Base-by-base conservation (phyloP, 208 protist species). In the Trypanosoma cruzi region DNA sequence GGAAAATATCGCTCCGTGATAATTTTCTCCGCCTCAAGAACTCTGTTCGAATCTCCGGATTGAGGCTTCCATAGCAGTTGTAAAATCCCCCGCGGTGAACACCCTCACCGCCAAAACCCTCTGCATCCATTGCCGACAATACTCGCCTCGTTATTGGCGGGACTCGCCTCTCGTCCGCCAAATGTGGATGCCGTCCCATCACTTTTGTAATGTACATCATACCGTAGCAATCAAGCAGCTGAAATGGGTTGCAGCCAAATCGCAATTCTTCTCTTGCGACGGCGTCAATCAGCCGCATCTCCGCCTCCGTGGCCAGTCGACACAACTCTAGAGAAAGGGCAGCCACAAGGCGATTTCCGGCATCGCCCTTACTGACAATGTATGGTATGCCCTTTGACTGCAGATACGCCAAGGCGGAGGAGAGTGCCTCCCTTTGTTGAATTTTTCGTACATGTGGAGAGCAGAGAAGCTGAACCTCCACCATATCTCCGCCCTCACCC, bases 181-280 rank as follows among this genome's bases (percentile, higher is more conserved):
- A 50, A 46, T 72, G 64, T 20, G 37, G 22, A 52, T 74, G 29
- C n/a, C 59, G 53, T 26, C 32, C n/a, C 36, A 75, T 54, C 26
- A 65, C 66, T 13, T 18, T 13, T 22, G 31, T 6, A 54, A 73
- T 20, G 32, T 46, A 20, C 32, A 20, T 18, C n/a, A 46, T 56
- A 26, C 75, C 68, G 50, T 80, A 75, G 14, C 49, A 37, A 55
- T 80, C 75, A 20, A 80, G 22, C 2, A 80, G 29, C 24, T 59
- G 28, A 65, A 80, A 74, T 20, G 68, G 68, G 20, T 46, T 48
- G 16, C 66, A 11, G 34, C 62, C n/a, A 20, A 75, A 67, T 6
- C 68, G 68, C 26, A 80, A 59, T 24, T n/a, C 22, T 14, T 53
- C 42, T 8, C 4, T 49, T 18, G 68, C 44, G 13, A 62, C 62